These are phyloP conservation scores for Trypanosoma theileri DNA, from an alignment of 208 protist genomes.

Conservation along the genomic window DNA sequence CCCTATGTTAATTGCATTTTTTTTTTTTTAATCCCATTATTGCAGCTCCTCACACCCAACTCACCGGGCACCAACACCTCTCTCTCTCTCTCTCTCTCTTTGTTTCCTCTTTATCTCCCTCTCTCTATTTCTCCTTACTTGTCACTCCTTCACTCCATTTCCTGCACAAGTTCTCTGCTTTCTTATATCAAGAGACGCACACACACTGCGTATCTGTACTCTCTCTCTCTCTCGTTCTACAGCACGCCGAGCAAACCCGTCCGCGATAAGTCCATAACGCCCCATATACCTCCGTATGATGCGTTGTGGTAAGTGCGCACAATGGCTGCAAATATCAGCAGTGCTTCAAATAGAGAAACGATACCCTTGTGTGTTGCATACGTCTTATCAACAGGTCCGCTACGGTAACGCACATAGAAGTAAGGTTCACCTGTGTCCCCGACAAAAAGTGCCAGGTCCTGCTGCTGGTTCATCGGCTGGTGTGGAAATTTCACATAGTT, in stretches of 20 bases:
- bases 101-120: background rate
- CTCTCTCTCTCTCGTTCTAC: constrained; percentile 13
- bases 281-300: constrained; percentile 52
- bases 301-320: constrained; percentile 58
- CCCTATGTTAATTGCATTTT: background rate
- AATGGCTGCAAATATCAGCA: constrained; percentile 63
- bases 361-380: constrained; percentile 49
- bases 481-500: constrained; percentile 64
- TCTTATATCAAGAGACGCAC: background rate
- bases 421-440: constrained; percentile 81
- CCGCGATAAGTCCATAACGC: constrained; percentile 55
- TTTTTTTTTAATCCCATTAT: background rate
- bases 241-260: constrained; percentile 36
- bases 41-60: too few relatives aligned
- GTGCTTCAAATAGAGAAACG: constrained; percentile 72
- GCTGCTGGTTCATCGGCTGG: constrained; percentile 34
- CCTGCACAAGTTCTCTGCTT: background rate
- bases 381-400: constrained; percentile 28
- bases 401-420: constrained; percentile 74
- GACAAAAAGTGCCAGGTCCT: constrained; percentile 61
- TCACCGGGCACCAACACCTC: too few relatives aligned
- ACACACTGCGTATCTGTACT: background rate
- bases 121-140: background rate
- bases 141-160: background rate
- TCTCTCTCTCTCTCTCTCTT: too few relatives aligned